phyloP scores from a whole-genome alignment of 2,329 filamentous ascomycete species.

The Teratosphaeriaceae sp. region DNA sequence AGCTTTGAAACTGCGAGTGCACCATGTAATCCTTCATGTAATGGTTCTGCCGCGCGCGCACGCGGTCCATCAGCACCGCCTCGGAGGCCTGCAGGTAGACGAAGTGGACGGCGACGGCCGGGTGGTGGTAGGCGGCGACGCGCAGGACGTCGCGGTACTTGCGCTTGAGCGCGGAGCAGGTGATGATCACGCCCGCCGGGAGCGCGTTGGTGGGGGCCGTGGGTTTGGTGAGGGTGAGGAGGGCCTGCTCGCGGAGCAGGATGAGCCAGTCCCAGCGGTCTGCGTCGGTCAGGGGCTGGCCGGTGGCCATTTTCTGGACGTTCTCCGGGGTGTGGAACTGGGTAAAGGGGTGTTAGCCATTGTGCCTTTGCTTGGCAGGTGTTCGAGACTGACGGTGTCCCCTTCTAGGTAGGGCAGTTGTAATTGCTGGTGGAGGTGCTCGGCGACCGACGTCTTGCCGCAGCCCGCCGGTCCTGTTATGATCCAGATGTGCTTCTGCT shows the following conservation, averaged over 20 bases:
- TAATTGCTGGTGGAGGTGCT: conserved; percentile 38
- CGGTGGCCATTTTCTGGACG: conserved; percentile 77
- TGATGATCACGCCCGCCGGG: conserved; percentile 68
- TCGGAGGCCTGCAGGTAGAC: conserved; percentile 81
- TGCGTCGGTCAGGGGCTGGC: conserved; percentile 78
- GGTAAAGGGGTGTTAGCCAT: background rate
- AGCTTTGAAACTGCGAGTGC: conserved; percentile 76
- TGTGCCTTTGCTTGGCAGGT: background rate
- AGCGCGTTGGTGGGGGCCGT: conserved; percentile 15
- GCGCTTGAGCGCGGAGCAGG: conserved; percentile 91
- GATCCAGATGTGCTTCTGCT: conserved; percentile 44
- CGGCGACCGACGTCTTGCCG: conserved; percentile 48
- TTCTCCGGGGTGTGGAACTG: conserved; percentile 46
- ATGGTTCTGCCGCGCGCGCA: conserved; percentile 68
- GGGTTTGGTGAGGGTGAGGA: conserved; percentile 26
- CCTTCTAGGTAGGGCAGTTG: conserved; percentile 45
- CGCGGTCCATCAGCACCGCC: conserved; percentile 66
- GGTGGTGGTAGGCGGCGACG: conserved; percentile 41
- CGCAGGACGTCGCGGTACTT: conserved; percentile 77
- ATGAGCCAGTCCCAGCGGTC: conserved; percentile 97
- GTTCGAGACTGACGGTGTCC: conserved; percentile 37
- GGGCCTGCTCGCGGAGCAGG: conserved; percentile 39
- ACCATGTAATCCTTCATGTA: conserved; percentile 98
- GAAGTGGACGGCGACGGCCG: conserved; percentile 63
- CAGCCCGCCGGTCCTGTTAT: conserved; percentile 49